Evolutionary conservation across 371 early-diverging fungal species (phyloP).

Genomic region (Pancytospora philotis): DNA sequence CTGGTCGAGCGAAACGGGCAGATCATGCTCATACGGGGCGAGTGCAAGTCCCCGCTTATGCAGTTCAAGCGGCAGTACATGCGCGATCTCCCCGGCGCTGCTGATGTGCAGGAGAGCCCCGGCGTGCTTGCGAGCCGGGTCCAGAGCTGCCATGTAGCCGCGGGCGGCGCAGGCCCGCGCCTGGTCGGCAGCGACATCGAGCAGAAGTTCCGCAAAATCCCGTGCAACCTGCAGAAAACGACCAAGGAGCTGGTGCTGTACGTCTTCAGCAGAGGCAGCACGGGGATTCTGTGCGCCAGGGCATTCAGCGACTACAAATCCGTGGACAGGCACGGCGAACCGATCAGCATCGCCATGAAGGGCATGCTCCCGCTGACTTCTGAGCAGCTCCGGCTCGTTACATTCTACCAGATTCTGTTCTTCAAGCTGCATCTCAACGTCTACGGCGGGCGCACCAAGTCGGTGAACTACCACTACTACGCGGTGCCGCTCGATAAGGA

Average conservation of each 20-base stretch:
- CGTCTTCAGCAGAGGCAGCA: conserved; percentile 6
- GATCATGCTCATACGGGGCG: too few relatives aligned
- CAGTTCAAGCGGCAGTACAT: too few relatives aligned
- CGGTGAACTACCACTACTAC: conserved; percentile 22
- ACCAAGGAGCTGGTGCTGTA: conserved; percentile 9
- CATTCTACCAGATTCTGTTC: conserved; percentile 31
- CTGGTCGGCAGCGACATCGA: too few relatives aligned
- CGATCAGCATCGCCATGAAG: neutral
- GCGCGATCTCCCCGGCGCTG: too few relatives aligned
- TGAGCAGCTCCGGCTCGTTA: conserved; percentile 3
- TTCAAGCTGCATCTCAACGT: neutral
- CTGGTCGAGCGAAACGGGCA: too few relatives aligned
- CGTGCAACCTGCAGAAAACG: neutral
- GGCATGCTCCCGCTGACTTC: neutral
- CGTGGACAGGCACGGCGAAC: neutral
- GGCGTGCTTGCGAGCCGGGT: too few relatives aligned
- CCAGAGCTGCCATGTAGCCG: too few relatives aligned
- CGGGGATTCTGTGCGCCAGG: conserved; percentile 5
- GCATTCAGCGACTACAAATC: neutral
- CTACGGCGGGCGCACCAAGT: neutral
- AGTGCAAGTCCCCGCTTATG: too few relatives aligned
- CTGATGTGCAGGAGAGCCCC: too few relatives aligned
- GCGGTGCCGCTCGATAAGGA: conserved; percentile 33
- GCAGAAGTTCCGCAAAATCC: too few relatives aligned
- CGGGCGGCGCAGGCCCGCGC: too few relatives aligned